Base-by-base conservation (phyloP, 306 rosid genomes). In the Inga laurina region DNA sequence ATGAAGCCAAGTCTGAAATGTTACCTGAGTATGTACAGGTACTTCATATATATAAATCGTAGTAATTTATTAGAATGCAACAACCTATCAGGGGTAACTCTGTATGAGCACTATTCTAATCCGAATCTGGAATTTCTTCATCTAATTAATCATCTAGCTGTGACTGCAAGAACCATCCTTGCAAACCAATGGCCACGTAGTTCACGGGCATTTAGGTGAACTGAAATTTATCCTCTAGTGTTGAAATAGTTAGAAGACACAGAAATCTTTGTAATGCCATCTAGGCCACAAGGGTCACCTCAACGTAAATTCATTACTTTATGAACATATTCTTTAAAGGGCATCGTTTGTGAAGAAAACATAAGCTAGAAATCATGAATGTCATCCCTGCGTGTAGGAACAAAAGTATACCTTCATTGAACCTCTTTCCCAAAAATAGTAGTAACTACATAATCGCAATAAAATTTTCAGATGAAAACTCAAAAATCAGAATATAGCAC, bases 1-100 rank as follows among this genome's bases (percentile, higher is more conserved):
- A 72, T 65, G 12, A 72, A 68, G 37, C 73, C 10, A 57, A 83
- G 46, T 48, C 79, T 48, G 22, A 72, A 61, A 77, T 72, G 59
- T 24, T 3, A 19, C 41, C 54, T 45, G 24, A 7, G 32, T 35
- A 68, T 30, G 37, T 32, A 48, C 69, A 80, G 62, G 72, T 76
- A 76, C 35, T 44, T 62, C 81, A 57, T 35, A 56, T 7, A 34
- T 32, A 48, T 43, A 80, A 69, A 48, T 70, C 75, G 24, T 2
- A 72, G 41, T 43, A 71, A 44, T 12, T 27, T 6, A 46, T 72
- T 1, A 13, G 45, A 8, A 18, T 35, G 65, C 43, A 85, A 65
- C 18, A 75, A 18, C 66, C 35, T 57, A 43, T 68, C 27, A 76
- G 34, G 11, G 44, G 22, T 75, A 67, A 19, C 24, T 61, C 27